These are phyloP conservation scores for Madurella mycetomatis DNA, from an alignment of 2,329 filamentous ascomycete species.

Conservation along the genomic window DNA sequence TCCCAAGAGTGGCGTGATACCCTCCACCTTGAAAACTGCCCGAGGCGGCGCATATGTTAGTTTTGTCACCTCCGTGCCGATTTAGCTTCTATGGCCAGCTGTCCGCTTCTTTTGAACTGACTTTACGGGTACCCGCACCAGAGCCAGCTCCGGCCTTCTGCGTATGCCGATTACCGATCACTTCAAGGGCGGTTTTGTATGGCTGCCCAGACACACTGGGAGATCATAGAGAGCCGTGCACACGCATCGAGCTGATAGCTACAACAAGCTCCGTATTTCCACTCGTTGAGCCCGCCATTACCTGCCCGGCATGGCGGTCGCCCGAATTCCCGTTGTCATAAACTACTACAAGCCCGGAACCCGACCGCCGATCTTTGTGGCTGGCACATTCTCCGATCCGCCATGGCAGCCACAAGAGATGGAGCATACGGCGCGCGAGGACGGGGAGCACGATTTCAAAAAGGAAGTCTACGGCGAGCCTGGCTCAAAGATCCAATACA, in stretches of 20 bases:
- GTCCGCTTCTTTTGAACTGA: neutral
- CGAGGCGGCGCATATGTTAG: neutral
- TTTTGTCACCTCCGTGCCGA: neutral
- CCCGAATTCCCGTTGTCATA: conserved; percentile 49
- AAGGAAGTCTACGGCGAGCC: conserved; percentile 52
- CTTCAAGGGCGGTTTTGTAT: neutral
- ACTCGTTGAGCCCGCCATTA: neutral
- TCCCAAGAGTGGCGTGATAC: neutral
- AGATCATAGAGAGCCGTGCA: neutral
- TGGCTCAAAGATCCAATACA: conserved; percentile 65
- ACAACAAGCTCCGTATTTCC: neutral
- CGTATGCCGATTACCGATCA: neutral
- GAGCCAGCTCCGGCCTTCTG: neutral
- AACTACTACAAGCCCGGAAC: conserved; percentile 57
- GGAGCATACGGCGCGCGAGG: conserved; percentile 46
- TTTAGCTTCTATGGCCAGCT: too few relatives aligned
- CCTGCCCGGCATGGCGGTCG: conserved; percentile 31
- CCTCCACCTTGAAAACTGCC: neutral
- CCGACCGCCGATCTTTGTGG: conserved; percentile 64
- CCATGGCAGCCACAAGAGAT: conserved; percentile 66
- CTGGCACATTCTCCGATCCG: conserved; percentile 63
- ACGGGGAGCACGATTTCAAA: conserved; percentile 55
- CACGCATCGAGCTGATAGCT: neutral
- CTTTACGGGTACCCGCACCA: neutral
- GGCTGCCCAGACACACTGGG: neutral